These are phyloP conservation scores for Curvularia hawaiiensis DNA, from an alignment of 2,329 filamentous ascomycete genomes.

Conservation along the genomic window DNA sequence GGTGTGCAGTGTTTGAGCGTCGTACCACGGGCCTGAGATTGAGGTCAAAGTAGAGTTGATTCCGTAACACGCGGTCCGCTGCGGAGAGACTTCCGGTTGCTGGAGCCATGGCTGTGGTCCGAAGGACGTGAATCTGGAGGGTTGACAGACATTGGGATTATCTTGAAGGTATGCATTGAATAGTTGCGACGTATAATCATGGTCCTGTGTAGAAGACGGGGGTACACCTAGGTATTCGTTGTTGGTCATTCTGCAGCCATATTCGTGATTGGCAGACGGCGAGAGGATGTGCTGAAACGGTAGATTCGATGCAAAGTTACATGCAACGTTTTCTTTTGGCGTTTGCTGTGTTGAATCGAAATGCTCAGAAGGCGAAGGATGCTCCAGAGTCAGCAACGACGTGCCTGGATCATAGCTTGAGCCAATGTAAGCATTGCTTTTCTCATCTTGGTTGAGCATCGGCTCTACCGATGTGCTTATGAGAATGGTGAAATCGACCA, in stretches of 20 bases:
- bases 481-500: constrained; percentile 23
- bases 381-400: no score
- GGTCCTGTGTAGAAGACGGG: not conserved
- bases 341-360: not conserved
- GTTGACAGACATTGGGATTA: not conserved
- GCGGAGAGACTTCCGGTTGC: not conserved
- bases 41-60: not conserved
- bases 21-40: not conserved
- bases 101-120: not conserved
- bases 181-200: not conserved
- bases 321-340: not conserved
- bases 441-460: not conserved
- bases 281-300: not conserved
- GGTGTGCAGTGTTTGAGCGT: not conserved
- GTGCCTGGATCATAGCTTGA: not conserved
- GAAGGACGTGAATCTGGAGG: not conserved
- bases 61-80: not conserved
- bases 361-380: not conserved
- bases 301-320: not conserved
- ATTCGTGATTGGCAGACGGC: not conserved
- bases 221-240: not conserved
- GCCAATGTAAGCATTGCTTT: not conserved
- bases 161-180: not conserved
- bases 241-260: not conserved
- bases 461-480: constrained; percentile 2